Percentiles rank a stretch among this genome's conserved stretches.
Conservation (phyloP, 768 basidiomycete genomes). For the Trametes sanguinea region DNA sequence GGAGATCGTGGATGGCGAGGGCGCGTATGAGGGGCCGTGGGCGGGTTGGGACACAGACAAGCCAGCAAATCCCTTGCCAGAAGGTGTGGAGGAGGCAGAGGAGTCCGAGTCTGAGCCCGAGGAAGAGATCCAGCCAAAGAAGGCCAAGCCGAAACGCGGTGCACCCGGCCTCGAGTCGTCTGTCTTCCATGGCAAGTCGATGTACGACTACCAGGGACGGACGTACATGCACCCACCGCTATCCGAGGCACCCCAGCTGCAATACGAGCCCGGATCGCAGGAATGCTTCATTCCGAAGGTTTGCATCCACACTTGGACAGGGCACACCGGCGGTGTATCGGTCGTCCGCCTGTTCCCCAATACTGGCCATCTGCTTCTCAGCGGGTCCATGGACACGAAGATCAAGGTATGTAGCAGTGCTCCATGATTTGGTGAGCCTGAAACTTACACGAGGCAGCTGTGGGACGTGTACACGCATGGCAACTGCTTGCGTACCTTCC, state of each 20-base stretch:
- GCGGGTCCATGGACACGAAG: conserved; percentile 97
- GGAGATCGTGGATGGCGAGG: conserved; percentile 86
- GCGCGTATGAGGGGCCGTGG: conserved; percentile 94
- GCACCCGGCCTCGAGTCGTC: conserved; percentile 87
- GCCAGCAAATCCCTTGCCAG: conserved; percentile 58
- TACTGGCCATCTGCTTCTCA: conserved; percentile 90
- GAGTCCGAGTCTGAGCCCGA: conserved; percentile 66
- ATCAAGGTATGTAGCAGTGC: conserved; percentile 69
- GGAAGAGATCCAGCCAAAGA: conserved; percentile 59
- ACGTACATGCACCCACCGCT: conserved; percentile 96
- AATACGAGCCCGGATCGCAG: conserved; percentile 77
- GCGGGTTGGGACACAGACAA: conserved; percentile 87
- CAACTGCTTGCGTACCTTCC: conserved; percentile 95
- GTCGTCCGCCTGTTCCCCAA: conserved; percentile 90
- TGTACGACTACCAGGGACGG: conserved; percentile 96
- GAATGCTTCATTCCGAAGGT: conserved; percentile 94
- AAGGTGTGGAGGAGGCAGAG: conserved; percentile 50
- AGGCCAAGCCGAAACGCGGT: conserved; percentile 78
- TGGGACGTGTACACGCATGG: conserved; percentile 99
- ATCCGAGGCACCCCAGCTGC: conserved; percentile 84
- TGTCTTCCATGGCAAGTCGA: conserved; percentile 95
- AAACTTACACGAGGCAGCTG: conserved; percentile 54
- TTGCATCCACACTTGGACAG: conserved; percentile 98
- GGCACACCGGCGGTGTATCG: conserved; percentile 96
- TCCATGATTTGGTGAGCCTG: neutral